Base-by-base conservation (phyloP, 2,329 filamentous ascomycete genomes). In the Oidium heveae region DNA sequence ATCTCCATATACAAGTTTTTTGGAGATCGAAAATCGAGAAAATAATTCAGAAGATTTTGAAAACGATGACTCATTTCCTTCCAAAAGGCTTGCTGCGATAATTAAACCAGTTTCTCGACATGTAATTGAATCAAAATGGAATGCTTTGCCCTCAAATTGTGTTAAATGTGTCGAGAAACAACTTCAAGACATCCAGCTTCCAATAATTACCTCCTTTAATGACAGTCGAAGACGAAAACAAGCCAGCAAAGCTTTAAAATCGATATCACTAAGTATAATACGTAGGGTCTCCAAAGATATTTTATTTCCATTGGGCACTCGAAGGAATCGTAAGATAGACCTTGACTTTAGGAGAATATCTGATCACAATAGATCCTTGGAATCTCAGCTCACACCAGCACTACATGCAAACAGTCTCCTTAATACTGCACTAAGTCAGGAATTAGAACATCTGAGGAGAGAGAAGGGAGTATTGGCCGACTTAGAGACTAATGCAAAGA, bases 61-160 rank as follows among this genome's bases (percentile, higher is more conserved):
- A 47, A 24, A 54, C 12, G 56, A 61, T 54, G 54, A 56, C 3
- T 34, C 50, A 4, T 16, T 39, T 8, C 55, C 56, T 43, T 77
- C 74, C 63, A 70, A 71, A 47, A 72, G 76, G 59, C 66, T 81
- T 52, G 68, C 70, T 7, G 66, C 74, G 15, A 69, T 69, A 33
- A 72, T 69, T 13, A 72, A 71, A 37, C 70, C 69, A 44, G 69
- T 86, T 46, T 75, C 78, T n/a, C 75, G 73, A 57, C 72, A 74
- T 32, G 74, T 72, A 39, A 82, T 93, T 56, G 73, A 82, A 44
- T 68, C 79, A 44, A 84, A 82, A 63, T 86, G 82, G 82, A 68
- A 71, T 2, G 70, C 75, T 6, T 70, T 84, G 5, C 70, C 75
- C 4, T 64, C 68, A 7, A 66, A 70, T 24, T 75, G 79, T 44